A percentile compares a stretch with the other conserved stretches of the same genome.
phyloP scores from a whole-genome alignment of 176 grass and related monocot species.

The Aegilops sharonensis region DNA sequence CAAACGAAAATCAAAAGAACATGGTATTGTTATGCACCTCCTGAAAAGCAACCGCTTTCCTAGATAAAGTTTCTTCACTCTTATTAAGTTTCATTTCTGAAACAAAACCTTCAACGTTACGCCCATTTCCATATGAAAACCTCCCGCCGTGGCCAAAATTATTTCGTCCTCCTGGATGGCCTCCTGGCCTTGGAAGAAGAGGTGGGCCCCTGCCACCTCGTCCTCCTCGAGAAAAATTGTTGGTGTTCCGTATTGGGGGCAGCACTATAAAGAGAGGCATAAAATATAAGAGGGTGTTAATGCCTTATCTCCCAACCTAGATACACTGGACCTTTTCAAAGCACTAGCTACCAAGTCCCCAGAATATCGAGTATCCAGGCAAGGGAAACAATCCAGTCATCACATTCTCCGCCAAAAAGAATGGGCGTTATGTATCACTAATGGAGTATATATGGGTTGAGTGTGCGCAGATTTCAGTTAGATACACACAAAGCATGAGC shows the following conservation, averaged over 20 bases:
- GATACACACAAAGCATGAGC: background rate
- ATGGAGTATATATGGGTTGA: background rate
- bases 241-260: conserved; percentile 60
- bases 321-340: conserved; percentile 26
- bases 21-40: conserved; percentile 53
- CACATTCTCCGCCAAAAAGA: background rate
- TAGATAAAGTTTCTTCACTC: conserved; percentile 96
- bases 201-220: conserved; percentile 78
- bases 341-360: background rate
- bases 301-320: background rate
- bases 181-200: conserved; percentile 87
- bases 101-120: conserved; percentile 85
- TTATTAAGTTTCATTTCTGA: conserved; percentile 99
- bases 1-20: conserved; percentile 23
- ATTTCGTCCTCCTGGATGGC: conserved; percentile 64
- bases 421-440: background rate
- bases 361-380: conserved; percentile 5
- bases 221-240: conserved; percentile 71
- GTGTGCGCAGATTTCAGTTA: background rate
- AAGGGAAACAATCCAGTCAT: conserved; percentile 23
- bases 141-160: conserved; percentile 74
- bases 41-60: conserved; percentile 87
- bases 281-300: conserved; percentile 19
- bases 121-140: conserved; percentile 72
- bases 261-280: conserved; percentile 52